Base-by-base conservation (phyloP, 257 asterid genomes). In the Solanum paucissectum region DNA sequence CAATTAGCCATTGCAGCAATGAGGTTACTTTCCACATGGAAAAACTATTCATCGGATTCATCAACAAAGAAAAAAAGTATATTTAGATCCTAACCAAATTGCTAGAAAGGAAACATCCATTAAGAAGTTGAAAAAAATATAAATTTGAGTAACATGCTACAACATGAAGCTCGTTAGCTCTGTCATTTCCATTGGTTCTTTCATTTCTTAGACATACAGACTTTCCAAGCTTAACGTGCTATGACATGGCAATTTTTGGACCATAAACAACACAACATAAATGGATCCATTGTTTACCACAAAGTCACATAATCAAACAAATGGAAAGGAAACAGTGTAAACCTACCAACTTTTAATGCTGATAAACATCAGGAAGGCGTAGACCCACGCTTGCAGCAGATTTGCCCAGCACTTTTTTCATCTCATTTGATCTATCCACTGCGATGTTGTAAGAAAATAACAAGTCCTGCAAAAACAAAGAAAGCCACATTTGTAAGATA, bases 311-410 rank as follows among this genome's bases (percentile, higher is more conserved):
- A 79, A 33, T 14, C 85, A 81, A 46, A 66, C 9, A 1, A 81
- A 86, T 21, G 66, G 71, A 73, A 40, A 14, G 29, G 27, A 7
- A 77, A 27, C 33, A 18, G 20, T 8, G 14, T 44, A 71, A 84
- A 72, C 92, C 88, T 76, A 92, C 94, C 91, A 49, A 27, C 83
- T 58, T 87, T 93, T 90, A 95, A 25, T 93, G 82, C 94, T 91
- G 90, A 90, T 95, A 95, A 83, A 86, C 96, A 5, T 95, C 93
- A 29, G 98, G 98, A 89, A 97, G 98, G 87, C 87, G 93, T 83
- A 97, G 98, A 87, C 98, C 99, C n/a, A 97, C 99, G 29, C 98
- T 95, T 37, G 98, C 93, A 84, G 98, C 99, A 89, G 98, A 97
- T 92, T 93, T 97, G 18, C 94, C 92, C 6, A 97, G 92, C 81